These are phyloP conservation scores for Botrytis cinerea DNA, from an alignment of 2,329 filamentous ascomycete genomes.

Conservation along the genomic window DNA sequence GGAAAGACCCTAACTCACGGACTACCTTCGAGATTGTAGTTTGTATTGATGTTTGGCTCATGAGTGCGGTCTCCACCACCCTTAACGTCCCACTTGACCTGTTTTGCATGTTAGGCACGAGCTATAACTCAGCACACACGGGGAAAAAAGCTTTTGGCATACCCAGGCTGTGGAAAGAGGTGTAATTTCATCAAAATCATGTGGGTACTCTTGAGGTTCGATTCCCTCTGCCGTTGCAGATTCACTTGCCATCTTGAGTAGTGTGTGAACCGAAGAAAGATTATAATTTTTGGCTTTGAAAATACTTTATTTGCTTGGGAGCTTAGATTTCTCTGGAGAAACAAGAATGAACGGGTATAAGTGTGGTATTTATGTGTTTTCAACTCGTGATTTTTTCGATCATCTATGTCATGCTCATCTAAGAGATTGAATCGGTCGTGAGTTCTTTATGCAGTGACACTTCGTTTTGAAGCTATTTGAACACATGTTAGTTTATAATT, in stretches of 20 bases:
- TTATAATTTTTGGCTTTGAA: not conserved
- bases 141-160: not conserved
- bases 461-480: not conserved
- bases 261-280: not conserved
- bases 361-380: not conserved
- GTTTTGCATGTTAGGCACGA: not conserved
- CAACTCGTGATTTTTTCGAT: not conserved
- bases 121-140: not conserved
- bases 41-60: not conserved
- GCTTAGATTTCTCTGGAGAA: not conserved
- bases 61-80: not conserved
- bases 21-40: not conserved
- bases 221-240: not conserved
- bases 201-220: not conserved
- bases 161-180: not conserved
- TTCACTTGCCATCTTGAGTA: not conserved
- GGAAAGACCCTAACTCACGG: not conserved
- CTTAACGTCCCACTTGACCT: not conserved
- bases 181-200: not conserved
- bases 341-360: not conserved
- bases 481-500: not conserved
- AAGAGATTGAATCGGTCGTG: not conserved
- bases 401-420: not conserved
- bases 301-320: not conserved
- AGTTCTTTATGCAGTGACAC: not conserved